Evolutionary conservation across 176 grass and related monocot species (phyloP).

Genomic region (Urochloa ruziziensis): DNA sequence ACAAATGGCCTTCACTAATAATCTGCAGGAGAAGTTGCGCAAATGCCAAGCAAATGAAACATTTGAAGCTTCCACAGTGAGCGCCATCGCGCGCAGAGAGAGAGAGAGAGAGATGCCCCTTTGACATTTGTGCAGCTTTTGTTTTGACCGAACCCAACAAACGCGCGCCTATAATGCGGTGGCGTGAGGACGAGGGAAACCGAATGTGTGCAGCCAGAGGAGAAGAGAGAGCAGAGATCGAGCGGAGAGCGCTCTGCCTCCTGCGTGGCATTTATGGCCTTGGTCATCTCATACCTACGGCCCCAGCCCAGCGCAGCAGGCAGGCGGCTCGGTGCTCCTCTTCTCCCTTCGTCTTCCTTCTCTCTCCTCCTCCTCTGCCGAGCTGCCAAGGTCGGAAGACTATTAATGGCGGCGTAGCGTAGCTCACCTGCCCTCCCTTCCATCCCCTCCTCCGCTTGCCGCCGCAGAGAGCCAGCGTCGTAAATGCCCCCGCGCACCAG

Average conservation of each 20-base stretch:
- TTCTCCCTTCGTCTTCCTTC: background rate
- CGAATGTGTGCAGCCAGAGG: slow-evolving; percentile 8
- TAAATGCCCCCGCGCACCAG: slow-evolving; percentile 21
- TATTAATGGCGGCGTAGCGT: slow-evolving; percentile 60
- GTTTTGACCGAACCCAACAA: slow-evolving; percentile 24
- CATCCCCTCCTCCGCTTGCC: background rate
- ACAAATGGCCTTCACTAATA: background rate
- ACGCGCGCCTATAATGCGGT: background rate
- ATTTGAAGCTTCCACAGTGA: background rate
- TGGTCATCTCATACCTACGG: slow-evolving; percentile 44
- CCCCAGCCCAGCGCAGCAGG: background rate
- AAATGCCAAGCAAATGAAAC: background rate
- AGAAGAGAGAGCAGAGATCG: background rate
- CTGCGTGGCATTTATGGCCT: slow-evolving; percentile 35
- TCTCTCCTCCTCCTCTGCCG: background rate
- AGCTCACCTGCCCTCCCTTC: slow-evolving; percentile 12
- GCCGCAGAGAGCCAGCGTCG: background rate
- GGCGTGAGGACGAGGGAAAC: slow-evolving; percentile 24
- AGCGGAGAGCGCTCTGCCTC: background rate
- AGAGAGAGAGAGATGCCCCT: background rate
- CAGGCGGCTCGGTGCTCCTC: background rate
- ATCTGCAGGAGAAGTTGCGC: background rate
- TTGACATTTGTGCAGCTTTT: slow-evolving; percentile 27
- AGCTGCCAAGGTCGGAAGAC: slow-evolving; percentile 8
- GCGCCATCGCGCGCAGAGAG: too few relatives aligned